A percentile compares a stretch with the other conserved stretches of the same genome.
Conservation (phyloP, 2,329 filamentous ascomycete species). For the Hyphodiscus sp. region DNA sequence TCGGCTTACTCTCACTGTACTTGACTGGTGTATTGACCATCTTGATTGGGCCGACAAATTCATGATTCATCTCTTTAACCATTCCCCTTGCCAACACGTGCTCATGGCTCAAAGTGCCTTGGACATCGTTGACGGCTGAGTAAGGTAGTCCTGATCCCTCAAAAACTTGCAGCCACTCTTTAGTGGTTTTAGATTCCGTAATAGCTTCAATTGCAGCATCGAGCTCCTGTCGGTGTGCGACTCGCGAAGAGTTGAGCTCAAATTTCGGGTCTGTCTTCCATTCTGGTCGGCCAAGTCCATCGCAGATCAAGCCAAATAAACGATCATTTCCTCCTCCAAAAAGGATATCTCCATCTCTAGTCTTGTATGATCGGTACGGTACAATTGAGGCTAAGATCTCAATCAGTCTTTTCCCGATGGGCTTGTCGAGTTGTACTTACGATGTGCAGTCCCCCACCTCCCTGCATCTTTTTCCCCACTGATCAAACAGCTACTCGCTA, state of each 20-base stretch:
- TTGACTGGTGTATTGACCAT: constrained; percentile 94
- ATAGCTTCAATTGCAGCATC: constrained; percentile 73
- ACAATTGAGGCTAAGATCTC: constrained; percentile 77
- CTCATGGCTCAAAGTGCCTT: constrained; percentile 73
- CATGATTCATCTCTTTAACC: constrained; percentile 83
- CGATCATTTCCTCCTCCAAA: constrained; percentile 68
- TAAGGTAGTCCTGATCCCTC: constrained; percentile 94
- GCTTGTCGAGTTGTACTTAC: constrained; percentile 39
- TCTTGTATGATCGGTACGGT: constrained; percentile 81
- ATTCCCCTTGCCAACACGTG: constrained; percentile 83
- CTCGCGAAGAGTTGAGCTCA: constrained; percentile 54
- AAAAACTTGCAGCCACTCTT: constrained; percentile 79
- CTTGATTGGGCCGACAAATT: constrained; percentile 75
- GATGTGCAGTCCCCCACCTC: constrained; percentile 94
- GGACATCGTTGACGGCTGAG: constrained; percentile 89
- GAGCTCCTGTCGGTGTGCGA: constrained; percentile 67
- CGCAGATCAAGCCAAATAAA: constrained; percentile 59
- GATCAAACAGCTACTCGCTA: constrained; percentile 85
- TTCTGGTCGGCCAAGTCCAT: constrained; percentile 49
- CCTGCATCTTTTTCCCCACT: constrained; percentile 83
- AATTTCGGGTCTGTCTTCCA: constrained; percentile 56
- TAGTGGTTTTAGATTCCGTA: constrained; percentile 70
- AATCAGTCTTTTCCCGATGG: constrained; percentile 5
- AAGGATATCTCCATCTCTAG: constrained; percentile 63
- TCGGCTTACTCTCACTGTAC: constrained; percentile 75